These are phyloP conservation scores for Myrmaecium sp. DNA, from an alignment of 2,329 filamentous ascomycete genomes.

Conservation along the genomic window DNA sequence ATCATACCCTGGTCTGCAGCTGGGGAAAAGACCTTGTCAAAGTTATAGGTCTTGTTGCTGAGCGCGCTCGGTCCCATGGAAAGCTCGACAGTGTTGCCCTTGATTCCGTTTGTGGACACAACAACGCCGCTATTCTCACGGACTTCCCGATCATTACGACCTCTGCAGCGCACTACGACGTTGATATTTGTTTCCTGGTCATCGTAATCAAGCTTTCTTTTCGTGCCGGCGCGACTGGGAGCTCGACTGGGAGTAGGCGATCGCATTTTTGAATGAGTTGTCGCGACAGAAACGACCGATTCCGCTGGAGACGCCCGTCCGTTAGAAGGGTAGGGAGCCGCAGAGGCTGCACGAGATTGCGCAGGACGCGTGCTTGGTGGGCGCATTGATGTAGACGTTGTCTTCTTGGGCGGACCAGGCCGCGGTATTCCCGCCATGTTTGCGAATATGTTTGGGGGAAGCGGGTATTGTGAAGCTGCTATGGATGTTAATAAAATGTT, in stretches of 20 bases:
- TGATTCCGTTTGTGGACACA: conserved; percentile 72
- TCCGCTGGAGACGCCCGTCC: conserved; percentile 52
- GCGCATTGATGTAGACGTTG: conserved; percentile 33
- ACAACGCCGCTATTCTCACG: conserved; percentile 91
- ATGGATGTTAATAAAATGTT: too few relatives aligned
- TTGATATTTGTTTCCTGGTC: conserved; percentile 82
- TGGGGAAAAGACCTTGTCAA: conserved; percentile 92
- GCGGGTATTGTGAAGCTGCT: too few relatives aligned
- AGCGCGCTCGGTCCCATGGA: conserved; percentile 86
- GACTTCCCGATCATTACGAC: conserved; percentile 81
- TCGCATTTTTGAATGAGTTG: conserved; percentile 21
- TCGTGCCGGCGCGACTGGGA: conserved; percentile 53
- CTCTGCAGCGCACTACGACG: conserved; percentile 87
- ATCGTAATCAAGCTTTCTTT: conserved; percentile 63
- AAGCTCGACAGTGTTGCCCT: conserved; percentile 66
- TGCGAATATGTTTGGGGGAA: too few relatives aligned
- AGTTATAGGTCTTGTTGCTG: conserved; percentile 91
- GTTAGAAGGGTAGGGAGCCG: conserved; percentile 23
- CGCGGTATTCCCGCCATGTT: conserved; percentile 41
- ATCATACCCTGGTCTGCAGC: conserved; percentile 88
- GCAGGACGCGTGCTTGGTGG: conserved; percentile 38
- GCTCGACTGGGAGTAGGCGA: conserved; percentile 32
- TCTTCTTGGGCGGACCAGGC: conserved; percentile 33
- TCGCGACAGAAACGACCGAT: conserved; percentile 42
- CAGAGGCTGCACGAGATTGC: conserved; percentile 32